phyloP scores from a whole-genome alignment of 768 basidiomycete genomes.

The Boletus sp. region DNA sequence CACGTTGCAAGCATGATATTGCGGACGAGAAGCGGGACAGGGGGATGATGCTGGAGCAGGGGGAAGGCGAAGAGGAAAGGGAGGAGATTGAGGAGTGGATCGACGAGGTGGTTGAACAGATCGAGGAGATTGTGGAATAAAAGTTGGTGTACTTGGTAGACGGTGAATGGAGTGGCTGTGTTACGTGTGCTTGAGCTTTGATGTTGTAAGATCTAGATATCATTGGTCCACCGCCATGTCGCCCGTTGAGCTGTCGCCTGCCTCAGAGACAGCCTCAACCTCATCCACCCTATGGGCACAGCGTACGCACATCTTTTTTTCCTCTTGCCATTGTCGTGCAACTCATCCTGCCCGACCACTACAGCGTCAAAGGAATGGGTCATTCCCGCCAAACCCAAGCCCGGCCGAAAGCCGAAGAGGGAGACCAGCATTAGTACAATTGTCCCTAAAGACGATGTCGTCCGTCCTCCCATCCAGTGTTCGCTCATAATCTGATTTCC shows the following conservation, averaged over 20 bases:
- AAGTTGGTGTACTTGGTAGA: neutral
- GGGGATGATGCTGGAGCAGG: constrained; percentile 31
- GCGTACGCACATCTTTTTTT: constrained; percentile 40
- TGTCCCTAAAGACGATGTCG: constrained; percentile 47
- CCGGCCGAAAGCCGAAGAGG: constrained; percentile 85
- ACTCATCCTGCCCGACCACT: neutral
- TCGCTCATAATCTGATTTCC: constrained; percentile 5
- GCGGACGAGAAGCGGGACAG: constrained; percentile 51
- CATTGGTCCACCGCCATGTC: constrained; percentile 23
- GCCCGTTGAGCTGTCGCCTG: constrained; percentile 30
- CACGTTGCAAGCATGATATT: constrained; percentile 63
- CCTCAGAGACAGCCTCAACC: constrained; percentile 32
- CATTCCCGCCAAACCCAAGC: constrained; percentile 82
- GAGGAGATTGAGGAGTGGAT: constrained; percentile 95
- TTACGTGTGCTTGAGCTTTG: neutral
- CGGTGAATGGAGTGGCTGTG: constrained; percentile 24
- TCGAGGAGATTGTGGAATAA: constrained; percentile 65
- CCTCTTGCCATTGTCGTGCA: neutral
- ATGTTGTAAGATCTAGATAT: neutral
- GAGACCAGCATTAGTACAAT: constrained; percentile 37
- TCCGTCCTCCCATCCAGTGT: constrained; percentile 29
- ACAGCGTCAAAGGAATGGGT: constrained; percentile 89
- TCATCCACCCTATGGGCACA: constrained; percentile 75
- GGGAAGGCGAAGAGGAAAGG: constrained; percentile 56
- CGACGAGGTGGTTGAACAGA: constrained; percentile 91